Conservation (phyloP, 257 asterid species). For the Jacaranda mimosifolia region DNA sequence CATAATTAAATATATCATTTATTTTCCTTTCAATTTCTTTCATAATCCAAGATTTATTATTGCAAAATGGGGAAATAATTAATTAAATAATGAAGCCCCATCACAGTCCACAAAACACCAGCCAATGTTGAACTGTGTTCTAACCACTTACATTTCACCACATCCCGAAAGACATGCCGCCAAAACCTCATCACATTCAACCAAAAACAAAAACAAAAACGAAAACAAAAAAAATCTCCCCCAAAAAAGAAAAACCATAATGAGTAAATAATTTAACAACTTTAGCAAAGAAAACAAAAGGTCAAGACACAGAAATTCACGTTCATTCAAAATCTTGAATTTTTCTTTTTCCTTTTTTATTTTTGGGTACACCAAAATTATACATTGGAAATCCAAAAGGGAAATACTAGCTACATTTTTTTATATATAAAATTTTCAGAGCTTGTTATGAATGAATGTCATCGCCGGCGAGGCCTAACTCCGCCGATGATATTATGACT, state of each 20-base stretch:
- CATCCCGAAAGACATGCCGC: conserved; percentile 65
- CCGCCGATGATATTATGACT: conserved; percentile 50
- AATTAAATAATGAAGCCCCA: not conserved
- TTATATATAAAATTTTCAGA: conserved; percentile 1
- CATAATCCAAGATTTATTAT: not conserved
- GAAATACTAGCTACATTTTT: conserved; percentile 15
- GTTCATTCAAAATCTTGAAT: conserved; percentile 50
- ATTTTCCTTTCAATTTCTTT: not conserved
- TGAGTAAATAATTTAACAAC: not conserved
- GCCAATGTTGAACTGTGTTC: conserved; percentile 31
- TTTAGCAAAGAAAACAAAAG: conserved; percentile 23
- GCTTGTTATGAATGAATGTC: conserved; percentile 48
- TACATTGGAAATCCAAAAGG: conserved; percentile 42
- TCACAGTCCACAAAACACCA: conserved; percentile 19
- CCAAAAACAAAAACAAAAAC: not conserved
- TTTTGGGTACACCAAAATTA: conserved; percentile 11
- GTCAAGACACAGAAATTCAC: conserved; percentile 58
- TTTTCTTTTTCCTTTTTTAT: conserved; percentile 20
- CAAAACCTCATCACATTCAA: conserved; percentile 53
- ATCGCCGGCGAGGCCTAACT: conserved; percentile 42
- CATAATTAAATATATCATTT: not conserved
- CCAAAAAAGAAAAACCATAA: not conserved
- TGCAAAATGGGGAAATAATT: not conserved
- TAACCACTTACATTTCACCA: conserved; percentile 38
- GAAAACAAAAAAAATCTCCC: not conserved